These are phyloP conservation scores for Citeromyces matritensis DNA, from an alignment of 805 yeast genomes.

Conservation along the genomic window DNA sequence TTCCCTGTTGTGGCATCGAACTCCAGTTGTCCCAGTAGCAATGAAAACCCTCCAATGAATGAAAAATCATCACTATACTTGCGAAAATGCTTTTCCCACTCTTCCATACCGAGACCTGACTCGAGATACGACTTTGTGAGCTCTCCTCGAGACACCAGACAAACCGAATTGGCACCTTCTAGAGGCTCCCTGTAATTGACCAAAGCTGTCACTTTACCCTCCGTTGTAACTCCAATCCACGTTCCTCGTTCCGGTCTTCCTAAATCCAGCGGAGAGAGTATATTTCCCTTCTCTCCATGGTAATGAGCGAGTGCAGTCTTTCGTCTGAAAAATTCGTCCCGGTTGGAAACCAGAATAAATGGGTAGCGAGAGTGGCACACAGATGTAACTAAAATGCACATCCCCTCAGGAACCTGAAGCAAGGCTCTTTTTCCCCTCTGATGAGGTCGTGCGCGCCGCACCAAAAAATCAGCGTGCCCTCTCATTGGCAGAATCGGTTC, in stretches of 20 bases:
- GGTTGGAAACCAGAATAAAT: constrained; percentile 60
- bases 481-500: no score
- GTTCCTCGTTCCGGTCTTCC: constrained; percentile 71
- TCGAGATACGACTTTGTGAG: constrained; percentile 24
- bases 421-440: no score
- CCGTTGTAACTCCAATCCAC: constrained; percentile 62
- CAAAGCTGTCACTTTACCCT: constrained; percentile 53
- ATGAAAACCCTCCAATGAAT: constrained; percentile 46
- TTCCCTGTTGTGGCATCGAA: constrained; percentile 10
- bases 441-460: no score
- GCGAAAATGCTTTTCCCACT: constrained; percentile 26
- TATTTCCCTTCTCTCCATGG: constrained; percentile 12
- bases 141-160: constrained; percentile 25
- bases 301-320: constrained; percentile 47
- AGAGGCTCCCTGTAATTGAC: constrained; percentile 54
- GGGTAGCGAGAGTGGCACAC: constrained; percentile 62
- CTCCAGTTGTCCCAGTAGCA: constrained; percentile 36
- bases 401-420: constrained; percentile 9
- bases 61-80: constrained; percentile 10
- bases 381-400: constrained; percentile 73
- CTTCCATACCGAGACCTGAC: constrained; percentile 15
- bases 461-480: no score
- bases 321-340: constrained; percentile 76
- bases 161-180: constrained; percentile 6
- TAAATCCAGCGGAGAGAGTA: constrained; percentile 62